Evolutionary conservation across 2,329 filamentous ascomycete genomes (phyloP).

Genomic region (Aspergillus pseudoviridinutans): DNA sequence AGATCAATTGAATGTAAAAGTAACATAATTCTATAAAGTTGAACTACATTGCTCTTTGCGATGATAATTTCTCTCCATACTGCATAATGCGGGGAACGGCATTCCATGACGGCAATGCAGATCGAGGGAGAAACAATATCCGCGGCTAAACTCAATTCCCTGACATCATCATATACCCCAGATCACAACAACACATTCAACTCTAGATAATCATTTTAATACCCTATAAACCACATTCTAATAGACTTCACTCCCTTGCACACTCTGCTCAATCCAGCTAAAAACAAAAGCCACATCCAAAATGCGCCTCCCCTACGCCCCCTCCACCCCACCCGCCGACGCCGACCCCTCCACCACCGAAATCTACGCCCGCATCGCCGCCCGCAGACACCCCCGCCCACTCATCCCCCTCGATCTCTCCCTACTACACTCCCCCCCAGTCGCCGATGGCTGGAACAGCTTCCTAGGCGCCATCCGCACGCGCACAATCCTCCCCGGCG

Average conservation of each 20-base stretch:
- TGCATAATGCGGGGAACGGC: neutral
- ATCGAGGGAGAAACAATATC: neutral
- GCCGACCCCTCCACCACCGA: conserved; percentile 28
- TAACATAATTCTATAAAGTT: neutral
- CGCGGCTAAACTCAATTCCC: neutral
- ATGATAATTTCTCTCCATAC: too few relatives aligned
- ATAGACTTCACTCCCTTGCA: too few relatives aligned
- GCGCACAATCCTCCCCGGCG: conserved; percentile 44
- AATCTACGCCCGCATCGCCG: conserved; percentile 61
- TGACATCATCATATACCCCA: too few relatives aligned
- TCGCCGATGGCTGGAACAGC: conserved; percentile 67
- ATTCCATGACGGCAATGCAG: neutral
- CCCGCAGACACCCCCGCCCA: conserved; percentile 64
- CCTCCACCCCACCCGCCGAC: conserved; percentile 18
- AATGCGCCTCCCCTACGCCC: conserved; percentile 38
- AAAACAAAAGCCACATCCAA: neutral
- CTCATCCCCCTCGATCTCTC: conserved; percentile 72
- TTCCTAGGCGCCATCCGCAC: conserved; percentile 55
- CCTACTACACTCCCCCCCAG: conserved; percentile 67
- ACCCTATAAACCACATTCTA: too few relatives aligned
- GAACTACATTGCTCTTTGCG: too few relatives aligned
- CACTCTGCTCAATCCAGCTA: too few relatives aligned
- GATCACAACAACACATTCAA: neutral
- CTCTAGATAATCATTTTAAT: too few relatives aligned
- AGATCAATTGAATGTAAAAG: neutral